phyloP scores from a whole-genome alignment of 768 basidiomycete species.

The Lactarius hatsudake region DNA sequence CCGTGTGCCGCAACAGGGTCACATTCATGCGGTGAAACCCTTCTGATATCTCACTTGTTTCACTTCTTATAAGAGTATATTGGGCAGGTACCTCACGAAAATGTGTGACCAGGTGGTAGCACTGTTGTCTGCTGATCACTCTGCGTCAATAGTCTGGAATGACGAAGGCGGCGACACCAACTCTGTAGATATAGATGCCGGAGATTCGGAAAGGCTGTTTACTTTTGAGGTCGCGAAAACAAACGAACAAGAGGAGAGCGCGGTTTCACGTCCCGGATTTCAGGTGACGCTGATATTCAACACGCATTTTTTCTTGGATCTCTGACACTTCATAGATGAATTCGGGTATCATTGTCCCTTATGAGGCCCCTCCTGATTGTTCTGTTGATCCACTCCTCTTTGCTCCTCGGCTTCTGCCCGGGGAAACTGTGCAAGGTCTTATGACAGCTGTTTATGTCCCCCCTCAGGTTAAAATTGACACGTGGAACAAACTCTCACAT shows the following conservation, averaged over 20 bases:
- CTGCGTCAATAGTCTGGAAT: conserved; percentile 44
- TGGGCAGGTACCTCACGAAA: conserved; percentile 13
- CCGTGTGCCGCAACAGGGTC: conserved; percentile 50
- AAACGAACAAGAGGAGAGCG: conserved; percentile 53
- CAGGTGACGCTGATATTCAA: conserved; percentile 9
- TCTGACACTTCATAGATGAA: conserved; percentile 7
- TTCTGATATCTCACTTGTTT: background rate
- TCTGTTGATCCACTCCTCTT: background rate
- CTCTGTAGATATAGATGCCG: conserved; percentile 39
- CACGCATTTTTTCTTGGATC: background rate
- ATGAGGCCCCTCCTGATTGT: background rate
- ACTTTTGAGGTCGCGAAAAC: conserved; percentile 54
- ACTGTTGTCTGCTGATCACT: conserved; percentile 49
- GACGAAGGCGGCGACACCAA: conserved; percentile 32
- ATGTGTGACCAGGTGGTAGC: conserved; percentile 53
- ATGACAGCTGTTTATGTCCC: conserved; percentile 5
- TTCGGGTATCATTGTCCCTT: background rate
- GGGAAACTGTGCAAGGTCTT: conserved; percentile 28
- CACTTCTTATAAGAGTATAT: background rate
- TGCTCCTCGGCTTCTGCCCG: conserved; percentile 12
- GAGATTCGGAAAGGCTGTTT: conserved; percentile 47
- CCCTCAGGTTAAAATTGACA: background rate
- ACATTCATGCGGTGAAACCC: conserved; percentile 57
- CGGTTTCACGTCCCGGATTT: conserved; percentile 44
- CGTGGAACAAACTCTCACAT: no score